Evolutionary conservation across 495 filamentous ascomycete species (phyloP).

Genomic region (Penicilliopsis zonata): DNA sequence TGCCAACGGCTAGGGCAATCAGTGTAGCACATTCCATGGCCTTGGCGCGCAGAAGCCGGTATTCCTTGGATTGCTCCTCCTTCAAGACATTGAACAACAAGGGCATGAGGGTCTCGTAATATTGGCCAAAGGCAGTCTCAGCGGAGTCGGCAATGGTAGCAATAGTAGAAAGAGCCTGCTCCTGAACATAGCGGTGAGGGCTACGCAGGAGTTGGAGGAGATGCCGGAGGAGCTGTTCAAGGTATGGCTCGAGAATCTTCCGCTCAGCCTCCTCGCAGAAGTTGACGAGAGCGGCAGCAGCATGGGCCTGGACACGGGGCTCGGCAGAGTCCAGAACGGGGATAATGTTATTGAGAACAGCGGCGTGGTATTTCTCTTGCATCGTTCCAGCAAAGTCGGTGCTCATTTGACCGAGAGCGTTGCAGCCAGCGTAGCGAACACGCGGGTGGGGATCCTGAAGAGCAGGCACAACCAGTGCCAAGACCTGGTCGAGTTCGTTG

Average conservation of each 20-base stretch:
- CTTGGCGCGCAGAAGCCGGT: conserved; percentile 82
- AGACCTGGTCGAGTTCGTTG: conserved; percentile 82
- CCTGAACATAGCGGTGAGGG: conserved; percentile 90
- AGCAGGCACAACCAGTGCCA: conserved; percentile 86
- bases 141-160: conserved; percentile 98
- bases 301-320: conserved; percentile 91
- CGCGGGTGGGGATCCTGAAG: conserved; percentile 87
- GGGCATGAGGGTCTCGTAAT: conserved; percentile 93
- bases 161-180: conserved; percentile 96
- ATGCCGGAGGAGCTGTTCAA: conserved; percentile 72
- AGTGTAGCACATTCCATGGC: conserved; percentile 99
- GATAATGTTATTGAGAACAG: conserved; percentile 80
- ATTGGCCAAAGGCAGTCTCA: conserved; percentile 88
- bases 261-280: conserved; percentile 99
- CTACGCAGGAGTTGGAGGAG: conserved; percentile 77
- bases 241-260: conserved; percentile 80
- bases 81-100: conserved; percentile 79
- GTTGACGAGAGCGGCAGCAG: conserved; percentile 93
- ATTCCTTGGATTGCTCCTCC: conserved; percentile 84
- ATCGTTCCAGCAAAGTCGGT: conserved; percentile 98
- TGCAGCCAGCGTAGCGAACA: conserved; percentile 96
- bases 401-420: conserved; percentile 99
- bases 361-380: conserved; percentile 87
- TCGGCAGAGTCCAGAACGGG: conserved; percentile 84
- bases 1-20: conserved; percentile 91